These are phyloP conservation scores for Annona squamosa DNA, from an alignment of 164 flowering plant genomes.

Conservation along the genomic window DNA sequence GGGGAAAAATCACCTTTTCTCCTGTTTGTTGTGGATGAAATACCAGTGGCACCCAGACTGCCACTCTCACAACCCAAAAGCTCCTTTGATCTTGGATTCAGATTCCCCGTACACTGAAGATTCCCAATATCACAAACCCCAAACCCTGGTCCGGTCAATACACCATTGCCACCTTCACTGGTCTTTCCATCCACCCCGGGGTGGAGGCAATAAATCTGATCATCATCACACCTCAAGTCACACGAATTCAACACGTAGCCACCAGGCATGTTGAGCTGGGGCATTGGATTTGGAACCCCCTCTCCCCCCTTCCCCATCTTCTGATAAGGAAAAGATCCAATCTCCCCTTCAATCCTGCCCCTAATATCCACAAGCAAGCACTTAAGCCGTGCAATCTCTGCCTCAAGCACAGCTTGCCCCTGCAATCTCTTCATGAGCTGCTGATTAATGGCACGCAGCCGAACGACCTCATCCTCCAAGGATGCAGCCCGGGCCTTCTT, in stretches of 20 bases:
- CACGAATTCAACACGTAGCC: conserved; percentile 61
- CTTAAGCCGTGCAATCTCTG: conserved; percentile 82
- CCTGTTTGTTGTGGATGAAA: conserved; percentile 33
- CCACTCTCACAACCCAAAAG: conserved; percentile 33
- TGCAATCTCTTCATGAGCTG: conserved; percentile 79
- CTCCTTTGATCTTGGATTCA: conserved; percentile 29
- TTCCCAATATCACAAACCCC: conserved; percentile 56
- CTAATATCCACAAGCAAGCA: conserved; percentile 92
- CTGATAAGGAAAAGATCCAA: conserved; percentile 91
- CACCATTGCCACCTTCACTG: conserved; percentile 25
- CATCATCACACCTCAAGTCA: conserved; percentile 58
- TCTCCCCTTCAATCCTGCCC: conserved; percentile 96
- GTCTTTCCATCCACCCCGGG: conserved; percentile 36
- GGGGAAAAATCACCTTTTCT: conserved; percentile 41
- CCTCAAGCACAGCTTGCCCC: conserved; percentile 78
- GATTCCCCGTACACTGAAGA: conserved; percentile 47
- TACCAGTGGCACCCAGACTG: conserved; percentile 16
- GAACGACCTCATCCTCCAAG: conserved; percentile 78
- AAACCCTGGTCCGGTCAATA: conserved; percentile 38
- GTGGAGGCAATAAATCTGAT: conserved; percentile 62
- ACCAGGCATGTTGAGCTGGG: conserved; percentile 22
- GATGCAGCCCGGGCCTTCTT: conserved; percentile 85
- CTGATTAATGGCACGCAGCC: conserved; percentile 64
- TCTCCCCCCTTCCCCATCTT: conserved; percentile 22
- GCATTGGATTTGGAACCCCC: conserved; percentile 20